Base-by-base conservation (phyloP, 768 basidiomycete genomes). In the Mycena latifolia region DNA sequence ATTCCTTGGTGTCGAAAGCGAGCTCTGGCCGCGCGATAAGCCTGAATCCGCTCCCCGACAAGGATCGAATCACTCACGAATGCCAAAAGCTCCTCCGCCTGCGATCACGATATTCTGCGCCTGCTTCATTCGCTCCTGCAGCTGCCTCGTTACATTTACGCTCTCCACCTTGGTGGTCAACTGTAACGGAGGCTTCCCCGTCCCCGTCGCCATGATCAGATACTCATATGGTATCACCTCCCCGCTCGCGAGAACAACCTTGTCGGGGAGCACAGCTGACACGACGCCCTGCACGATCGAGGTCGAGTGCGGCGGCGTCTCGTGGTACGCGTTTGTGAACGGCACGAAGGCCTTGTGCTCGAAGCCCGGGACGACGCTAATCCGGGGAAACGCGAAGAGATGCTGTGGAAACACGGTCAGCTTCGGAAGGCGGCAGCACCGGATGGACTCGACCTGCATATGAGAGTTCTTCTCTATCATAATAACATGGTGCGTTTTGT, bases 1-100 rank as follows among this genome's bases (percentile, higher is more conserved):
- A 64, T 27, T 78, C 79, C 31, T 79, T 79, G 37, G 85, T 80
- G 67, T 87, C 85, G 15, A 79, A 76, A 0, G 84, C 84, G n/a
- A n/a, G n/a, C n/a, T n/a, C n/a, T n/a, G n/a, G n/a, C n/a, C n/a
- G n/a, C n/a, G n/a, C n/a, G n/a, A n/a, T n/a, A n/a, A n/a, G n/a
- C n/a, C n/a, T n/a, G n/a, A n/a, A n/a, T n/a, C n/a, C n/a, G n/a
- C n/a, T n/a, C n/a, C n/a, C n/a, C n/a, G n/a, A n/a, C n/a, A n/a
- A n/a, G n/a, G n/a, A n/a, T n/a, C n/a, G n/a, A n/a, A n/a, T n/a
- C n/a, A n/a, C n/a, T n/a, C n/a, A n/a, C n/a, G n/a, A n/a, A n/a
- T n/a, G n/a, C n/a, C n/a, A n/a, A n/a, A n/a, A n/a, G n/a, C n/a
- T n/a, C 33, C 33, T 35, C 14, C 33, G 33, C 33, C 6, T 35